Conservation (phyloP, 257 asterid genomes). For the Solanum pimpinellifolium region DNA sequence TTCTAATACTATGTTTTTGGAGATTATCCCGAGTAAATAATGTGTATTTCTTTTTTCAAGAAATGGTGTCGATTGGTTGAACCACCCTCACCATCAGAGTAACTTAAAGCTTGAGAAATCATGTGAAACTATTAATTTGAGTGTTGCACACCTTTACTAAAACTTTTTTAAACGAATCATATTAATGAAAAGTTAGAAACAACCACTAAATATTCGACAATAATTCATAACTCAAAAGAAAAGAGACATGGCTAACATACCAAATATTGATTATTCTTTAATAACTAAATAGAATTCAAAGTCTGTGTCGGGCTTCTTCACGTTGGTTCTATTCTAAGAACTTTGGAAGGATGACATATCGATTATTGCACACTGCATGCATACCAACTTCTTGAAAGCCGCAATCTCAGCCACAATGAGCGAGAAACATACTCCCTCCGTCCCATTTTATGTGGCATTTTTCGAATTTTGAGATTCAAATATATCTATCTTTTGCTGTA, state of each 20-base stretch:
- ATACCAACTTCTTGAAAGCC: constrained; percentile 32
- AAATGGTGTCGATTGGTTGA: neutral
- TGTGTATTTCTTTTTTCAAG: too few relatives aligned
- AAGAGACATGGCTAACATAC: neutral
- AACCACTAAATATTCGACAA: neutral
- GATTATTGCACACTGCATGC: constrained; percentile 79
- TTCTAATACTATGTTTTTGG: neutral
- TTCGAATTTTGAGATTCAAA: too few relatives aligned
- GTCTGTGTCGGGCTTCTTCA: constrained; percentile 80
- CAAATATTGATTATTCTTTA: neutral
- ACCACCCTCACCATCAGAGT: neutral
- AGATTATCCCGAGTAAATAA: neutral
- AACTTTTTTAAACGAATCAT: neutral
- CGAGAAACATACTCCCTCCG: too few relatives aligned
- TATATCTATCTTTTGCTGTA: too few relatives aligned
- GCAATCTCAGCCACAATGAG: neutral
- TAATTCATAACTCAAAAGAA: neutral
- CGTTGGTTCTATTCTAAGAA: constrained; percentile 78
- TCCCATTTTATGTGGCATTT: too few relatives aligned
- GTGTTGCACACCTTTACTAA: neutral
- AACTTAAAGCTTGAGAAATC: neutral
- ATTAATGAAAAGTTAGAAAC: neutral
- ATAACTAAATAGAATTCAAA: constrained; percentile 59
- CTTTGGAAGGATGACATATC: constrained; percentile 69
- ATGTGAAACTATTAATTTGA: neutral